A percentile compares a stretch with the other conserved stretches of the same genome.
These are phyloP conservation scores for Ustanciosporium gigantosporum DNA, from an alignment of 1,284 basidiomycete species.

Conservation along the genomic window DNA sequence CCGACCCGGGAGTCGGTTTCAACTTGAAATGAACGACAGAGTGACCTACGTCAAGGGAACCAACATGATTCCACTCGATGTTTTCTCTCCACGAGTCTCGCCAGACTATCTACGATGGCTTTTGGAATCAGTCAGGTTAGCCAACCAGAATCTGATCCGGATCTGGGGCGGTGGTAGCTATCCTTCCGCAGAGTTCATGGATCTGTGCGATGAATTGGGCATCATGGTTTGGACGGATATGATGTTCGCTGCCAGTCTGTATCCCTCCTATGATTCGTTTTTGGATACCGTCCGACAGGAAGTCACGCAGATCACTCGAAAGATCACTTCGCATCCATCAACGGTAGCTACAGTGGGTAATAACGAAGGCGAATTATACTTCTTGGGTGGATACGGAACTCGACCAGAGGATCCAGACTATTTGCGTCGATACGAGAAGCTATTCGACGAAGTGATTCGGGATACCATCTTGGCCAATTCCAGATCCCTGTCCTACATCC, in stretches of 20 bases:
- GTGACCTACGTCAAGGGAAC: constrained; percentile 41
- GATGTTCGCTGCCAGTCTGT: constrained; percentile 66
- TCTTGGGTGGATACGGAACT: constrained; percentile 13
- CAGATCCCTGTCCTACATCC: constrained; percentile 69
- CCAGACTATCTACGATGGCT: constrained; percentile 32
- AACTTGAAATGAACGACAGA: constrained; percentile 35
- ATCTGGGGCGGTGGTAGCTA: constrained; percentile 54
- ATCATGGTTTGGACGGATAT: constrained; percentile 72
- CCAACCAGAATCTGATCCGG: constrained; percentile 42
- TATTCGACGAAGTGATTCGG: constrained; percentile 66
- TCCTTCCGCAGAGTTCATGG: constrained; percentile 64
- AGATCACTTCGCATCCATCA: constrained; percentile 68
- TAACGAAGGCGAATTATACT: constrained; percentile 44
- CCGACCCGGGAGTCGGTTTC: constrained; percentile 37
- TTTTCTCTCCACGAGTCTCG: constrained; percentile 20
- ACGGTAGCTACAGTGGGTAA: constrained; percentile 33
- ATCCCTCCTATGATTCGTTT: constrained; percentile 65
- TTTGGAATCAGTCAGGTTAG: constrained; percentile 17
- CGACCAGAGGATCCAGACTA: constrained; percentile 14
- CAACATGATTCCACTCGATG: constrained; percentile 40
- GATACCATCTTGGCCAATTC: constrained; percentile 66
- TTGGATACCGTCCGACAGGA: constrained; percentile 67
- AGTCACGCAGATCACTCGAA: constrained; percentile 68
- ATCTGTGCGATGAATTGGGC: constrained; percentile 69
- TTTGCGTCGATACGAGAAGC: constrained; percentile 20